Conservation (phyloP, 2,329 filamentous ascomycete genomes). For the Xylaria sp. region DNA sequence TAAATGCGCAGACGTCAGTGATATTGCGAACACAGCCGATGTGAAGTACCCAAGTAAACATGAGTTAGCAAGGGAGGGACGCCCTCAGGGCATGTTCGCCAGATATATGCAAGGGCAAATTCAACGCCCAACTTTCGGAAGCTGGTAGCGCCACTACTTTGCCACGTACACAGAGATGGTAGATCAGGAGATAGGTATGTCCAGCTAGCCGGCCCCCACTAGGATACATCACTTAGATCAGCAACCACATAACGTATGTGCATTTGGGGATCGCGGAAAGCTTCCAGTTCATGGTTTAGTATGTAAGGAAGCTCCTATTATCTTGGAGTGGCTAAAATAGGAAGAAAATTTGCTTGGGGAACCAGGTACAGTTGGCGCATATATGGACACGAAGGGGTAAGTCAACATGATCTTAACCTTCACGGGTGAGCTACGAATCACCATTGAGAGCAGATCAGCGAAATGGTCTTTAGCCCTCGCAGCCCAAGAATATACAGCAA, state of each 20-base stretch:
- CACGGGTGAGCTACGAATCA: constrained; percentile 59
- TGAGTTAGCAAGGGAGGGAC: constrained; percentile 13
- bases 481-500: constrained; percentile 55
- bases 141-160: constrained; percentile 65
- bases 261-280: background rate
- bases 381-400: constrained; percentile 70
- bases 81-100: background rate
- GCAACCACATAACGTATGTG: background rate
- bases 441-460: constrained; percentile 57
- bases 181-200: constrained; percentile 61
- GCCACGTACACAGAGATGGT: constrained; percentile 58
- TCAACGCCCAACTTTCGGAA: constrained; percentile 62
- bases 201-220: constrained; percentile 57
- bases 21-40: constrained; percentile 57
- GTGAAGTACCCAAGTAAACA: constrained; percentile 53
- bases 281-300: background rate
- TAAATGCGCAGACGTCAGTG: constrained; percentile 59
- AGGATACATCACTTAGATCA: background rate
- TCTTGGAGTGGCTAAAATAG: background rate
- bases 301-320: background rate
- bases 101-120: constrained; percentile 55
- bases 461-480: constrained; percentile 49
- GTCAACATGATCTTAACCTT: constrained; percentile 72
- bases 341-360: background rate
- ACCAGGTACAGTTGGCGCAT: constrained; percentile 51